phyloP scores from a whole-genome alignment of 768 basidiomycete genomes.

The Lepiota venenata region DNA sequence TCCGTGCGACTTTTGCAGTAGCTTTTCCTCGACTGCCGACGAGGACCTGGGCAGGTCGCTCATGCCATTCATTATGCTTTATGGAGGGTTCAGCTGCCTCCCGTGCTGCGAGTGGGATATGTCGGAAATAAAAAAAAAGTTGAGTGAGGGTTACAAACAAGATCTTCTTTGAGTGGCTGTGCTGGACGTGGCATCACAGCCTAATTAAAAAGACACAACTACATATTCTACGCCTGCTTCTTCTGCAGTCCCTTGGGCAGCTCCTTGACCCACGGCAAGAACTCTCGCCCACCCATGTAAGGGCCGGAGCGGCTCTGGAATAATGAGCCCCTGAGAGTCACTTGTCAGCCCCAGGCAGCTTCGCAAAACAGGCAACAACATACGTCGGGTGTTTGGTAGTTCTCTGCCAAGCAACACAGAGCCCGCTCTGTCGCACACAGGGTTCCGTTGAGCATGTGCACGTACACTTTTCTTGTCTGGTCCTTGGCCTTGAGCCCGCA shows the following conservation, averaged over 20 bases:
- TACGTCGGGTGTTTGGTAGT: conserved; percentile 95
- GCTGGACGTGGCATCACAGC: conserved; percentile 8
- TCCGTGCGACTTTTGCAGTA: conserved; percentile 28
- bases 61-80: conserved; percentile 13
- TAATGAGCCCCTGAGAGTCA: conserved; percentile 69
- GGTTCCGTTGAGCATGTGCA: conserved; percentile 99
- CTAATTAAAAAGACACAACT: not conserved
- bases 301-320: conserved; percentile 87
- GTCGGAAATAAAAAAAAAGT: not conserved
- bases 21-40: conserved; percentile 40
- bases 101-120: not conserved
- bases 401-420: conserved; percentile 96
- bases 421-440: conserved; percentile 97
- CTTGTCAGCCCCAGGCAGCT: conserved; percentile 8
- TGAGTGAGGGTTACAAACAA: conserved; percentile 3
- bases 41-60: conserved; percentile 39
- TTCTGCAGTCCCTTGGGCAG: conserved; percentile 75
- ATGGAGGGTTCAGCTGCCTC: not conserved
- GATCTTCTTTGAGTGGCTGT: conserved; percentile 12
- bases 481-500: conserved; percentile 91
- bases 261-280: conserved; percentile 80
- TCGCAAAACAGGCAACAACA: conserved; percentile 22
- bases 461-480: conserved; percentile 88
- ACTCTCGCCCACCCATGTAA: conserved; percentile 97
- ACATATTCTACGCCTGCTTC: conserved; percentile 46